Conservation (phyloP, 2,329 filamentous ascomycete genomes). For the Trichoderma oligosporum region DNA sequence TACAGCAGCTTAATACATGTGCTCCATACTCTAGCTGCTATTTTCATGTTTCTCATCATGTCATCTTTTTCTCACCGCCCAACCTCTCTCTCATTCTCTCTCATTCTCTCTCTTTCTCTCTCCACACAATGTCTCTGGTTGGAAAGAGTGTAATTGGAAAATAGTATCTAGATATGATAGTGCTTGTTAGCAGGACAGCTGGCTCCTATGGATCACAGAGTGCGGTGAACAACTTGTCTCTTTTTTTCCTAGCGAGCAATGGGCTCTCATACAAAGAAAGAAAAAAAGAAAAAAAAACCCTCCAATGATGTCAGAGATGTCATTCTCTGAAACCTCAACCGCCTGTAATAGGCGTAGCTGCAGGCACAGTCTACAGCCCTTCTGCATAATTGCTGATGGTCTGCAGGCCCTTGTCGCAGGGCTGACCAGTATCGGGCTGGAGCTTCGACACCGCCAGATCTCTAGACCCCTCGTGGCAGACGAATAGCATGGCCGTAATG, state of each 20-base stretch:
- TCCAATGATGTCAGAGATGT: conserved; percentile 8
- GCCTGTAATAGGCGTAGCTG: neutral
- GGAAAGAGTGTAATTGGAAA: neutral
- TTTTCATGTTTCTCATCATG: neutral
- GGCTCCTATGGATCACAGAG: neutral
- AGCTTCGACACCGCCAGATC: conserved; percentile 21
- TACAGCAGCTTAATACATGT: neutral
- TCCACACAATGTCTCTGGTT: neutral
- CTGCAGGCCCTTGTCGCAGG: conserved; percentile 4
- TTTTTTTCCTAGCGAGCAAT: neutral
- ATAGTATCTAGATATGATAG: neutral
- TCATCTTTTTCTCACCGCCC: neutral
- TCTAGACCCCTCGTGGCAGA: neutral
- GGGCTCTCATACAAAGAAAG: neutral
- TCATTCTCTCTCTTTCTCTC: too few species aligned
- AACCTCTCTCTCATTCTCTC: too few species aligned
- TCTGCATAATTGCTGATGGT: too few species aligned
- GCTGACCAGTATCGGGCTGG: neutral
- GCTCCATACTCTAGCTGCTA: neutral
- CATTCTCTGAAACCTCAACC: neutral
- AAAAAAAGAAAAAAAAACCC: too few species aligned
- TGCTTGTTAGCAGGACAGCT: too few species aligned
- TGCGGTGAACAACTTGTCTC: neutral
- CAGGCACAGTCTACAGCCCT: conserved; percentile 4
- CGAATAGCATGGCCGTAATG: neutral